Evolutionary conservation across 345 rosid genomes (phyloP), one percentile per base, ranked within the genome.

Genomic region (Eucalyptus rudis): DNA sequence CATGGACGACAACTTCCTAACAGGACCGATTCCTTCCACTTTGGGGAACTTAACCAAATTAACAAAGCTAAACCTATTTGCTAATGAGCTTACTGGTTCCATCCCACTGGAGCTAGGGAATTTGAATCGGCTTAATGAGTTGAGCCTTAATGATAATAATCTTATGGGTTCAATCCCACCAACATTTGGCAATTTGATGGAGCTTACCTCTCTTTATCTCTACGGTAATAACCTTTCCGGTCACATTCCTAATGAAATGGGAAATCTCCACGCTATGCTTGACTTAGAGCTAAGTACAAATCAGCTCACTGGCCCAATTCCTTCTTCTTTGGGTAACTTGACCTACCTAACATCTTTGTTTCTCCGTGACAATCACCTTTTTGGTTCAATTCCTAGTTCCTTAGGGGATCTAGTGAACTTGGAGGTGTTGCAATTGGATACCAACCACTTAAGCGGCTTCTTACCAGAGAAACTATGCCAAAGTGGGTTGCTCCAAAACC

Each of bases 1-100:
- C 50, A 49, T 89, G 87, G 15, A 71, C 25, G 11, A 5, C 4
- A 92, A 89, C 88, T 44, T 50, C 66, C 64, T 92, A 17, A 43
- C 44, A 4, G 90, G 92, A 24, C 13, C 90, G 19, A 90, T 92
- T 85, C 92, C 93, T 1, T 51, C 89, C 8, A 87, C 88, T 29
- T 50, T 92, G 5, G 91, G 90, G 54, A 83, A 62, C 29, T 45
- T 90, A 20, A 80, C 10, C 22, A 58, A 40, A 9, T 62, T 90
- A 14, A 10, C 2, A 4, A 3, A 15, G 8, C 58, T 89, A 4
- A 7, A 68, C 9, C 87, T 91, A 14, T 86, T 36, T 66, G 1
- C 19, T 20, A 92, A 92, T 36, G 24, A 52, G 31, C 91, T 92
- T 24, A 49, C 83, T 20, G 86, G 93, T 40, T 15, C 89, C 29